Evolutionary conservation across 768 basidiomycete genomes (phyloP).

Genomic region (Suillus bovinus): DNA sequence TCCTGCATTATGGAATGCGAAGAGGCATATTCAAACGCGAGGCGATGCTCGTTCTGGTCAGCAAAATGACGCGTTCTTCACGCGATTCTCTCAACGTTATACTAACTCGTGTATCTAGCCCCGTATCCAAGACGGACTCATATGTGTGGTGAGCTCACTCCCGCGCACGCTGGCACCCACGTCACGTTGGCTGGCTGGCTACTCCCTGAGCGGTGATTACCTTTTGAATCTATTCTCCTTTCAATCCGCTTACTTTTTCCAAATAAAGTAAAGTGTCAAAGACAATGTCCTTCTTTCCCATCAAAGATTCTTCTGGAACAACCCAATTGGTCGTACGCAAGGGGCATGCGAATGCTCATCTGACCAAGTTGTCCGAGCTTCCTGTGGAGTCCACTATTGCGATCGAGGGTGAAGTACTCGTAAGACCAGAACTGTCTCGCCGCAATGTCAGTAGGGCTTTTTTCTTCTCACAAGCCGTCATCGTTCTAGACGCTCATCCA

Average conservation of each 20-base stretch:
- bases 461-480: background rate
- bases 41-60: conserved; percentile 15
- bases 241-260: conserved; percentile 36
- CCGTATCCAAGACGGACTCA: conserved; percentile 67
- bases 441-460: conserved; percentile 50
- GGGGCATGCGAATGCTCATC: conserved; percentile 26
- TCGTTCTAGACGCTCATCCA: conserved; percentile 10
- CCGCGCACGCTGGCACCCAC: conserved; percentile 48
- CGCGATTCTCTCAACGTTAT: conserved; percentile 10
- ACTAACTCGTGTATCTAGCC: conserved; percentile 32
- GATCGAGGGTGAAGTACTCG: conserved; percentile 70
- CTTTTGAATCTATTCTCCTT: conserved; percentile 29
- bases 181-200: conserved; percentile 85
- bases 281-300: conserved; percentile 79
- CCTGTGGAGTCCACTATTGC: conserved; percentile 80
- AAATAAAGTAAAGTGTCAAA: conserved; percentile 63
- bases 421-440: conserved; percentile 61
- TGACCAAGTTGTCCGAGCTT: conserved; percentile 53
- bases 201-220: conserved; percentile 73
- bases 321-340: conserved; percentile 75
- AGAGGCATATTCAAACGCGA: conserved; percentile 8
- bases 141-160: conserved; percentile 57
- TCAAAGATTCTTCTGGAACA: conserved; percentile 76
- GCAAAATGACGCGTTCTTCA: conserved; percentile 2
- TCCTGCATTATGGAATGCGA: conserved; percentile 12